Evolutionary conservation across 2,329 filamentous ascomycete genomes (phyloP), one percentile per base, ranked within the genome.

Genomic region (Incumbomyces delicatus): DNA sequence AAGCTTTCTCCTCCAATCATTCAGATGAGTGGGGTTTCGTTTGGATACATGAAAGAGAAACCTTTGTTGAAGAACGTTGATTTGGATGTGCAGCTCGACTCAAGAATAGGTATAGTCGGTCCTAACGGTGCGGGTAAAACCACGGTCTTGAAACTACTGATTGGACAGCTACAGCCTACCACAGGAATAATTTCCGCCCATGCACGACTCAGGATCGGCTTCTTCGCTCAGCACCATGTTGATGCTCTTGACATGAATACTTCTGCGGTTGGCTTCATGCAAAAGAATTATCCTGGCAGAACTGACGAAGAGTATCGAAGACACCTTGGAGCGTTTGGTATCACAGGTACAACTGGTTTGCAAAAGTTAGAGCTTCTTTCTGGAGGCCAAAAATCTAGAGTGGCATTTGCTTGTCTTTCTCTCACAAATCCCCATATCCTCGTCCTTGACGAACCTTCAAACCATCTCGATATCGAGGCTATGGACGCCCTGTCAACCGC

Each of bases 81-180:
- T 61, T 76, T 98, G 18, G 90, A 96, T 63, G 92, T 98, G 13
- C 92, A 98, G 66, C 82, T 98, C 35, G 92, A 98, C 69, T 96
- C 90, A 7, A 85, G 92, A 53, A 98, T 98, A 58, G 92, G 92
- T 62, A 98, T 98, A 61, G 90, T 98, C n/a, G 92, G 92, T 13
- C 92, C 92, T 61, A 98, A 98, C 75, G 92, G 92, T 67, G 92
- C 92, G 37, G 92, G 92, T 76, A 98, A 98, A 70, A 98, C 92
- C 2, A 98, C 92, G 0, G 85, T 95, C n/a, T 73, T 98, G 57
- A 96, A 95, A 69, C 79, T 98, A n/a, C 81, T 98, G 50, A 95
- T 92, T 54, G 87, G 87, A 53, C 86, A 87, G 59, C 76, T 98
- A 18, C 67, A 79, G 48, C 80, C 92, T 2, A 80, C 81, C 0